Base-by-base conservation (phyloP, 345 rosid genomes). In the Rhizophora mangle region DNA sequence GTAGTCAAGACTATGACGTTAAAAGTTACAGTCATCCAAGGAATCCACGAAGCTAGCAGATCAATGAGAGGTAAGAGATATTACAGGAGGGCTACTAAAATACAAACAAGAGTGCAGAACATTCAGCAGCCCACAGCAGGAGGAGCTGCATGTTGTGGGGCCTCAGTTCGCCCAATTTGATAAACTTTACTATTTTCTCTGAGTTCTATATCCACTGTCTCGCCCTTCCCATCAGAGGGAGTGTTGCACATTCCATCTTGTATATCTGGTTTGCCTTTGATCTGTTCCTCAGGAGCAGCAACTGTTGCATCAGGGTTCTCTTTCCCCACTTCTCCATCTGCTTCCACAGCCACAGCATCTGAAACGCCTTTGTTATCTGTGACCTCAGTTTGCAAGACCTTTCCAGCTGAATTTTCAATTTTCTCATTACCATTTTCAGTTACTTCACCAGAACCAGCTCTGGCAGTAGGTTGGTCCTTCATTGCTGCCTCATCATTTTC, bases 11-110 rank as follows among this genome's bases (percentile, higher is more conserved):
- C 47, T 22, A 55, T 0, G n/a, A 5, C 69, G 61, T 64, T 64
- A 71, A 70, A 21, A 22, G 83, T 70, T 75, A 77, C 78, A 85
- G 75, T 81, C 78, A 81, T 75, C 79, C 84, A 81, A n/a, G 62
- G 51, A 74, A 69, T 73, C 72, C 64, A 68, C 61, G 58, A 64
- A 39, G 77, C 73, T 67, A 74, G 59, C 65, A 53, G 21, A 37
- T 56, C 32, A 60, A 69, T 67, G 64, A 46, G 55, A 56, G 5
- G 59, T 55, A 55, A 55, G 29, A 57, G 54, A 65, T 72, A 64
- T 56, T 22, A 78, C 60, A 32, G 5, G 27, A 61, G 26, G 32
- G 49, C 78, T 56, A 65, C 60, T 34, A 7, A 15, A 9, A 34
- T 21, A 30, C 29, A 54, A 64, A 68, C 46, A 58, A 24, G n/a